Percentiles rank a stretch among this genome's conserved stretches.
These are phyloP conservation scores for Mixia osmundae DNA, from an alignment of 1,284 basidiomycete genomes.

Conservation along the genomic window DNA sequence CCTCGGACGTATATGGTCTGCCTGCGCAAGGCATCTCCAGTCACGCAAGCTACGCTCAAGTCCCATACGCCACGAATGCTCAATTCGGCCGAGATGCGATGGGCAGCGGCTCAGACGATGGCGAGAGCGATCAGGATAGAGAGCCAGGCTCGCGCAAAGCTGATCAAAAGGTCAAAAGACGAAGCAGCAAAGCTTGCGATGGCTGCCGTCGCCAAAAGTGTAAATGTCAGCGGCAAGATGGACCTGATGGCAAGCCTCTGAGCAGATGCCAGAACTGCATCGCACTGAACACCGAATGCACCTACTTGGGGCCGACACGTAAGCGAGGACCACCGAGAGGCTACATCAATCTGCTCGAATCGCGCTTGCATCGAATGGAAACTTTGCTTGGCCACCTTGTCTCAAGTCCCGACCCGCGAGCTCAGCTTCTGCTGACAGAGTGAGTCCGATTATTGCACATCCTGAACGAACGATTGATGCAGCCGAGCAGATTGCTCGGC, in stretches of 20 bases:
- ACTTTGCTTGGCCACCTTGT: conserved; percentile 47
- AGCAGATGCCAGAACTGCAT: conserved; percentile 17
- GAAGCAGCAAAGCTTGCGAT: conserved; percentile 59
- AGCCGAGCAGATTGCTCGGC: conserved; percentile 8
- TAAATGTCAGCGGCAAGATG: conserved; percentile 36
- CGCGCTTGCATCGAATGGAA: conserved; percentile 61
- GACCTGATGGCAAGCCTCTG: too few relatives aligned
- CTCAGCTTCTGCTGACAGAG: conserved; percentile 35
- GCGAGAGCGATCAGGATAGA: too few relatives aligned
- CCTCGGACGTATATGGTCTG: too few relatives aligned
- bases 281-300: conserved; percentile 32
- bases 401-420: conserved; percentile 38
- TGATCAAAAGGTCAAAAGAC: too few relatives aligned
- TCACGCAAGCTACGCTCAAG: too few relatives aligned
- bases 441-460: conserved; percentile 21
- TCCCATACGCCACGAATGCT: too few relatives aligned
- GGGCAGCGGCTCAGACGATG: too few relatives aligned
- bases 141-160: too few relatives aligned
- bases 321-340: conserved; percentile 63
- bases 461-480: neutral
- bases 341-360: conserved; percentile 74
- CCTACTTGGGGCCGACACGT: conserved; percentile 52
- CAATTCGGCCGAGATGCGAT: too few relatives aligned
- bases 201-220: conserved; percentile 61
- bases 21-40: too few relatives aligned